phyloP scores from a whole-genome alignment of 2,329 filamentous ascomycete genomes.

The Byssoonygena ceratinophila region DNA sequence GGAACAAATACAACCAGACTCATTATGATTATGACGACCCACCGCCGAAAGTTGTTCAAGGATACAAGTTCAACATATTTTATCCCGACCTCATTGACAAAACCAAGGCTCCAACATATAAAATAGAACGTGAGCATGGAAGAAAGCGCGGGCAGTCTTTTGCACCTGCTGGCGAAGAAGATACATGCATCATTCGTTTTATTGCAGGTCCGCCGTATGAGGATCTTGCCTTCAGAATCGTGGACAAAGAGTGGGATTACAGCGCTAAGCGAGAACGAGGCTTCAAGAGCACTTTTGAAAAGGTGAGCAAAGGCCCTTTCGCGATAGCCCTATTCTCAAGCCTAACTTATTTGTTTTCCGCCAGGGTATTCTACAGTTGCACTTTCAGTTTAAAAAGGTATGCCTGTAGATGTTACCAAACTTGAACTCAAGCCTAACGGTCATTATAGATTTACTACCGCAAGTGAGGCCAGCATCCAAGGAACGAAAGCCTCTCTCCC shows the following conservation, averaged over 20 bases:
- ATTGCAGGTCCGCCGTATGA: conserved; percentile 92
- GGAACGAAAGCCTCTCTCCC: background rate
- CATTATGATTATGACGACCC: conserved; percentile 99
- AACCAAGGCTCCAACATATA: conserved; percentile 85
- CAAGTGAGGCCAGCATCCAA: conserved; percentile 30
- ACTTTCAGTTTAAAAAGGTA: conserved; percentile 99
- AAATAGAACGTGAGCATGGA: conserved; percentile 87
- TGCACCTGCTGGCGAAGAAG: conserved; percentile 86
- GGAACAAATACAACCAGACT: conserved; percentile 99
- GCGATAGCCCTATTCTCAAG: background rate
- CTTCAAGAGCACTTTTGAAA: conserved; percentile 94
- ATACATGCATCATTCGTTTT: conserved; percentile 93
- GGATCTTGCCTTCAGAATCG: conserved; percentile 92
- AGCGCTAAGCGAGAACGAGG: conserved; percentile 89
- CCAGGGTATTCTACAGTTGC: conserved; percentile 85
- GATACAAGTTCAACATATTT: conserved; percentile 99
- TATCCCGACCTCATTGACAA: conserved; percentile 96
- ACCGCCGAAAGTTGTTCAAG: conserved; percentile 93
- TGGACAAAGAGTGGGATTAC: conserved; percentile 98
- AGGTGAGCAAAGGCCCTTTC: conserved; percentile 49
- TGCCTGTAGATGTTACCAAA: conserved; percentile 17
- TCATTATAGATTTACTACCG: conserved; percentile 38
- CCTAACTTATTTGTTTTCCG: conserved; percentile 16
- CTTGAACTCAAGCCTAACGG: background rate
- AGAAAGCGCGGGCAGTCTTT: conserved; percentile 82